A percentile compares a stretch with the other conserved stretches of the same genome.
Evolutionary conservation across 108 stramenopile genomes (phyloP).

Genomic region (Nitzschia inconspicua): DNA sequence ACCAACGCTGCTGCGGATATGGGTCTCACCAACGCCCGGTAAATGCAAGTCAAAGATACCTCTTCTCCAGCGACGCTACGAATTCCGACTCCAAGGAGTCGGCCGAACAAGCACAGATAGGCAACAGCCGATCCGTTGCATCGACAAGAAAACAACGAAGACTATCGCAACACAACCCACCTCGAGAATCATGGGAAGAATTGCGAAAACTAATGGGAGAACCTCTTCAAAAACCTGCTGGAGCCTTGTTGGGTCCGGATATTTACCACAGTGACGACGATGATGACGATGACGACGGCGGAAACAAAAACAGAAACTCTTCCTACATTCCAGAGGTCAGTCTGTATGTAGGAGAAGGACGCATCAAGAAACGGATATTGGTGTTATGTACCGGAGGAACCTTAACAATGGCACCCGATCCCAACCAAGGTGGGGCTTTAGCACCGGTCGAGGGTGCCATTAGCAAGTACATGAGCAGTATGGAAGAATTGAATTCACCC

Average conservation of each 20-base stretch:
- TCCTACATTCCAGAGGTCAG: constrained; percentile 51
- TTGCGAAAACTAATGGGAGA: constrained; percentile 26
- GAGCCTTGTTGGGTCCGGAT: constrained; percentile 14
- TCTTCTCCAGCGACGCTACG: background rate
- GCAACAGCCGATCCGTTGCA: too few relatives aligned
- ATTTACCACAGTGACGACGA: constrained; percentile 9
- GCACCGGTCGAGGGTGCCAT: constrained; percentile 78
- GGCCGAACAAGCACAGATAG: background rate
- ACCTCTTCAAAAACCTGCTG: constrained; percentile 40
- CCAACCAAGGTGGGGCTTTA: constrained; percentile 52
- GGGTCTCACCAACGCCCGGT: too few relatives aligned
- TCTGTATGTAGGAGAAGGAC: constrained; percentile 44
- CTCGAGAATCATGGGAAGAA: constrained; percentile 6
- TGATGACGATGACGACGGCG: background rate
- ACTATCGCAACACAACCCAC: background rate
- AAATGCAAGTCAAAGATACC: background rate
- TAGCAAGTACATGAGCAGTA: constrained; percentile 64
- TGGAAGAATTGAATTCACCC: constrained; percentile 71
- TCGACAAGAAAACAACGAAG: background rate
- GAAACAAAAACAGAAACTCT: background rate
- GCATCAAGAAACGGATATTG: constrained; percentile 35
- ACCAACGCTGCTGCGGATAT: too few relatives aligned
- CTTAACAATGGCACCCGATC: constrained; percentile 77
- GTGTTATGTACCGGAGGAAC: constrained; percentile 86
- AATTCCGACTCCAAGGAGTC: background rate